Conservation (phyloP, 208 protist species). For the Tritrichomonas musculus region DNA sequence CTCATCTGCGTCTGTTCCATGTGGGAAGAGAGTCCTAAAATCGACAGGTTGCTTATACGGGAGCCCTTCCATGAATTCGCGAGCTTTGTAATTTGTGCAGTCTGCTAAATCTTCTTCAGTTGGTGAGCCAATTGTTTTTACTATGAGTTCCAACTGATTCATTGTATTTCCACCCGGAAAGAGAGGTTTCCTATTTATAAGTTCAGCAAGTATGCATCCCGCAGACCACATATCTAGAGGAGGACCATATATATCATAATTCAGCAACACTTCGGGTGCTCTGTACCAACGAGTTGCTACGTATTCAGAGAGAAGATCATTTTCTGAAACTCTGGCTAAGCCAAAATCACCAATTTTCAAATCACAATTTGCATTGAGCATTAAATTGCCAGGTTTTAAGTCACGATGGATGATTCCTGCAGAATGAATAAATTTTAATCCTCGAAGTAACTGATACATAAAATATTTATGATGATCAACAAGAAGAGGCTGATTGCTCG, state of each 20-base stretch:
- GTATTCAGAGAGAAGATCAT: slow-evolving; percentile 44
- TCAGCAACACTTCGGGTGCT: slow-evolving; percentile 62
- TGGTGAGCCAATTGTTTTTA: slow-evolving; percentile 74
- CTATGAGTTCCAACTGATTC: slow-evolving; percentile 53
- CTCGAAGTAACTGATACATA: slow-evolving; percentile 81
- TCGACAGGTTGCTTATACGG: slow-evolving; percentile 50
- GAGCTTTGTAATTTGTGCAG: slow-evolving; percentile 66
- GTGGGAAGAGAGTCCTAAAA: slow-evolving; percentile 36
- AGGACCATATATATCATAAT: slow-evolving; percentile 58
- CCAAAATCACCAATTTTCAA: slow-evolving; percentile 79
- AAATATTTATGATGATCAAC: slow-evolving; percentile 85
- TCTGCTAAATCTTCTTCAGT: slow-evolving; percentile 65
- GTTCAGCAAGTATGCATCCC: slow-evolving; percentile 62
- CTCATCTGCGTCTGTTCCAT: neutral
- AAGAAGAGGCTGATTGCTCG: slow-evolving; percentile 70
- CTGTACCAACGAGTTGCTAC: slow-evolving; percentile 64
- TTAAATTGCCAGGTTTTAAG: slow-evolving; percentile 82
- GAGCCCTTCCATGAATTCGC: slow-evolving; percentile 73
- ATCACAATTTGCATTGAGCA: slow-evolving; percentile 88
- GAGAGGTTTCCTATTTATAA: slow-evolving; percentile 48
- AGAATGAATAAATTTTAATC: slow-evolving; percentile 77
- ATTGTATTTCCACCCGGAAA: neutral
- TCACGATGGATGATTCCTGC: slow-evolving; percentile 84
- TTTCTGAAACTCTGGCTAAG: slow-evolving; percentile 51
- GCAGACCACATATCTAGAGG: slow-evolving; percentile 60